Evolutionary conservation across 2,329 filamentous ascomycete species (phyloP), one percentile per base, ranked within the genome.

Genomic region (Pseudogymnoascus verrucosus): DNA sequence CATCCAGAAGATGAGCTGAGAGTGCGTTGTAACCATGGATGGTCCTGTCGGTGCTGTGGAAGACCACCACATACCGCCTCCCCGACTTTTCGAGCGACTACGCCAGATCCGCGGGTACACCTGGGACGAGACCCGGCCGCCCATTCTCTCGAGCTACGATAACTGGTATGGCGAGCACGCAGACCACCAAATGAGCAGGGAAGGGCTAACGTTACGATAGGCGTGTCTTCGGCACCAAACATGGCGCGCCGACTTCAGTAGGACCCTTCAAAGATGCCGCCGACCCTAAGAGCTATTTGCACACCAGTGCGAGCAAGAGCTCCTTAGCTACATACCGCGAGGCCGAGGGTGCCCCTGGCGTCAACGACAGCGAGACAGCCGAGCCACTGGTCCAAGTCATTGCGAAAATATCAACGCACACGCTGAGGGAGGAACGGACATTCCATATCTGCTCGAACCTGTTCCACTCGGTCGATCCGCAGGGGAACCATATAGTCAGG

Each of bases 401-500:
- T 28, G 93, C 92, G 47, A 87, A 91, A 21, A 82, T 97, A 51
- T 96, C 93, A 0, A 88, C 85, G 66, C 91, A 96, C 76, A 83
- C 88, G 14, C 79, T 96, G 62, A 86, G 93, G 6, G 85, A 97
- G 69, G 93, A 98, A 78, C 83, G 93, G 66, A 89, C 93, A 64
- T 97, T 89, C 71, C 90, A 96, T 70, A 89, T 95, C 68, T 85
- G 88, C 71, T 91, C 89, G 75, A 85, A 81, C 65, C 80, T 96
- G 60, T 85, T 87, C 40, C 80, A 84, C 63, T 86, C 86, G 12
- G 87, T 86, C 26, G 91, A 96, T 72, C 88, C 88, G 0, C 78
- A 87, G 21, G 88, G 86, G 66, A 81, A 85, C 63, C 90, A 96
- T 73, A 93, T 95, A 65, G 84, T 91, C 40, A 88, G 86, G 64